These are phyloP conservation scores for Talaromyces sp. DNA, from an alignment of 2,329 filamentous ascomycete species.

Conservation along the genomic window DNA sequence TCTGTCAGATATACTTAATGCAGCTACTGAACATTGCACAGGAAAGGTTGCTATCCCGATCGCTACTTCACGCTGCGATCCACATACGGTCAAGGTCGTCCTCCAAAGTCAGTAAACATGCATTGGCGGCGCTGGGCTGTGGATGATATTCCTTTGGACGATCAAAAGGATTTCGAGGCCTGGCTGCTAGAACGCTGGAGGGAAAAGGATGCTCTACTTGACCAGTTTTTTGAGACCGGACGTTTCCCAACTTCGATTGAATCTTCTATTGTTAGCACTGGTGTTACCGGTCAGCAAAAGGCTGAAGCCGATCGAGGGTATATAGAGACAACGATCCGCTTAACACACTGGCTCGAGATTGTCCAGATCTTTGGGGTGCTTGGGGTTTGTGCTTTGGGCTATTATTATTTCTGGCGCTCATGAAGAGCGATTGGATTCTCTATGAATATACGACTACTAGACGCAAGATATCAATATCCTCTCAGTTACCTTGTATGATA, in stretches of 20 bases:
- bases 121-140: conserved; percentile 86
- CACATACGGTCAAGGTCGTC: conserved; percentile 80
- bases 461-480: neutral
- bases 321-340: conserved; percentile 37
- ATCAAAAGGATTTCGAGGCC: conserved; percentile 66
- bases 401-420: conserved; percentile 19
- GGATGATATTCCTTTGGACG: conserved; percentile 72
- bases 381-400: conserved; percentile 27
- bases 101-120: conserved; percentile 93
- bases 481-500: neutral
- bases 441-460: neutral
- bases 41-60: conserved; percentile 78
- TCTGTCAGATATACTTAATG: neutral
- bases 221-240: conserved; percentile 71
- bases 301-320: conserved; percentile 31
- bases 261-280: conserved; percentile 44
- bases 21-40: conserved; percentile 26
- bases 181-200: conserved; percentile 87
- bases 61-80: conserved; percentile 80
- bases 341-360: conserved; percentile 39
- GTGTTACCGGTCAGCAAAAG: conserved; percentile 25
- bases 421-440: neutral
- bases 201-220: conserved; percentile 85
- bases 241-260: conserved; percentile 67
- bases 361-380: conserved; percentile 39